Conservation (phyloP, 225 moss, liverwort and hornwort genomes). For the Thuidium tamariscinum region DNA sequence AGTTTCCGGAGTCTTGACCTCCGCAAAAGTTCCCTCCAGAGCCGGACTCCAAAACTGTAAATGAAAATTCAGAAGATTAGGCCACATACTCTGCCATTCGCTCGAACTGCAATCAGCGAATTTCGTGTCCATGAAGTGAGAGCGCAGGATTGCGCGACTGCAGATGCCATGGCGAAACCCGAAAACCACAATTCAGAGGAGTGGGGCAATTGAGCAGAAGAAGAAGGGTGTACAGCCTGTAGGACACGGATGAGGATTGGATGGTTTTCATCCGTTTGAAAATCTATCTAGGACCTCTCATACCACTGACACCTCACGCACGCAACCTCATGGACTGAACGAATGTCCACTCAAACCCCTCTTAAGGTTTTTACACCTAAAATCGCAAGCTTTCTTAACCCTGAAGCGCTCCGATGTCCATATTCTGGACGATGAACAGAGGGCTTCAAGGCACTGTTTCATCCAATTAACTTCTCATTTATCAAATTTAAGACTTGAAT, state of each 20-base stretch:
- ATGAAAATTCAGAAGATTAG: neutral
- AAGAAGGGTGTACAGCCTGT: neutral
- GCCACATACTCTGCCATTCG: neutral
- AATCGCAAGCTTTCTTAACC: too few relatives aligned
- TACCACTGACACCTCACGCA: too few relatives aligned
- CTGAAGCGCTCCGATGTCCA: too few relatives aligned
- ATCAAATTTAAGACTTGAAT: too few relatives aligned
- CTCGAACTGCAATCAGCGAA: neutral
- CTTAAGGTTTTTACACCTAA: too few relatives aligned
- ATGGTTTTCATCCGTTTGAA: neutral
- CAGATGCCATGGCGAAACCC: constrained; percentile 6
- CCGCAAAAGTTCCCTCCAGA: neutral
- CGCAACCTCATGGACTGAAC: too few relatives aligned
- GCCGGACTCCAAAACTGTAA: neutral
- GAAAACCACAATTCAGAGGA: neutral
- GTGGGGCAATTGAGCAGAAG: neutral
- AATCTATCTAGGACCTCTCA: neutral
- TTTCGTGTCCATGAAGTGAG: neutral
- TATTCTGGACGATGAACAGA: too few relatives aligned
- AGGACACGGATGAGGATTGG: neutral
- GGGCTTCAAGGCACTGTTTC: too few relatives aligned
- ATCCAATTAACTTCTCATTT: too few relatives aligned
- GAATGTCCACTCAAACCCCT: too few relatives aligned
- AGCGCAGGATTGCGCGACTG: neutral
- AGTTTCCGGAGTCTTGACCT: neutral